Percentiles rank a stretch among this genome's conserved stretches.
These are phyloP conservation scores for Xylaria sp. DNA, from an alignment of 2,329 filamentous ascomycete genomes.

Conservation along the genomic window DNA sequence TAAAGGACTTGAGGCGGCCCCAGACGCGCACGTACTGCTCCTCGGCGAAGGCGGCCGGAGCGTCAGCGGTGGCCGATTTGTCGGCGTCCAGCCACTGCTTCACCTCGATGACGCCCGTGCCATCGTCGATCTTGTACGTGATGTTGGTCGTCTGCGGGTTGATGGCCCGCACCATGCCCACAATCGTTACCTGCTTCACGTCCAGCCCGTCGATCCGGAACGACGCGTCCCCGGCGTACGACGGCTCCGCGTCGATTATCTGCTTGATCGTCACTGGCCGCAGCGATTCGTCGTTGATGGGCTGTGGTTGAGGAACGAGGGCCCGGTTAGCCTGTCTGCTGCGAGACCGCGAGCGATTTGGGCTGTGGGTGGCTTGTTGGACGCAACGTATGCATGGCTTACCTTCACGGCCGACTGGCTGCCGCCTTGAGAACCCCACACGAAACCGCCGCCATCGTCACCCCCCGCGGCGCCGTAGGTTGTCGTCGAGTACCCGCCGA, in stretches of 20 bases:
- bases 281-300: conserved; percentile 81
- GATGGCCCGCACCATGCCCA: conserved; percentile 89
- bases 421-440: conserved; percentile 64
- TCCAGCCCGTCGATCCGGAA: conserved; percentile 83
- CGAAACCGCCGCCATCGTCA: conserved; percentile 67
- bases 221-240: conserved; percentile 69
- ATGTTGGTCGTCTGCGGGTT: conserved; percentile 87
- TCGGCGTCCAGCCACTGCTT: conserved; percentile 82
- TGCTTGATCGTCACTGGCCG: conserved; percentile 97
- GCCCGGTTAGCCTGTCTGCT: not conserved
- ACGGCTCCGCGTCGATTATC: conserved; percentile 76
- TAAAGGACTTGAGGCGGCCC: conserved; percentile 83
- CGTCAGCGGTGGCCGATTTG: conserved; percentile 41
- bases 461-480: conserved; percentile 61
- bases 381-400: too few relatives aligned
- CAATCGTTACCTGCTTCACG: conserved; percentile 78
- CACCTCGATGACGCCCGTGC: conserved; percentile 89
- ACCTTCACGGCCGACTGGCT: conserved; percentile 52
- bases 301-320: conserved; percentile 44
- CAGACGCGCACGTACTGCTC: conserved; percentile 85
- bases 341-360: too few relatives aligned
- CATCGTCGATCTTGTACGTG: conserved; percentile 93
- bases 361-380: too few relatives aligned
- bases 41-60: conserved; percentile 64
- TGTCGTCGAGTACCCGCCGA: conserved; percentile 53